A percentile compares a stretch with the other conserved stretches of the same genome.
phyloP scores from a whole-genome alignment of 2,329 filamentous ascomycete genomes.

The Trichophyton simii region DNA sequence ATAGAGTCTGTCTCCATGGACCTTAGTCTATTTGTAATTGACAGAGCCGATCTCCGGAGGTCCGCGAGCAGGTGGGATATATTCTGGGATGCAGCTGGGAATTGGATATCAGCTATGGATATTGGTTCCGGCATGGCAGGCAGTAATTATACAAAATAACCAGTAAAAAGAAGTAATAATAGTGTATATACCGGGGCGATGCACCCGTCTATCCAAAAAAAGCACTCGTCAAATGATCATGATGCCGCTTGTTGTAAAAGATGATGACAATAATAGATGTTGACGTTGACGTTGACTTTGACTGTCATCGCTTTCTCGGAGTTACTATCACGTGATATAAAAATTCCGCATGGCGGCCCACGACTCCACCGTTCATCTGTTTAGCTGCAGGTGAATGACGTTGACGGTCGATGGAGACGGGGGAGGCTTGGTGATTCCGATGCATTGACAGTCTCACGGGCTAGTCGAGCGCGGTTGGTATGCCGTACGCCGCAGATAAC shows the following conservation, averaged over 20 bases:
- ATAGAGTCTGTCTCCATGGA: slow-evolving; percentile 65
- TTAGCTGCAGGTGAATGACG: too few relatives aligned
- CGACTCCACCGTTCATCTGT: too few relatives aligned
- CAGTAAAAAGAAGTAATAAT: not conserved
- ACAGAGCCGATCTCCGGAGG: slow-evolving; percentile 63
- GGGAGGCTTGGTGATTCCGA: too few relatives aligned
- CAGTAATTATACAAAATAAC: not conserved
- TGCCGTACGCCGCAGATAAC: too few relatives aligned
- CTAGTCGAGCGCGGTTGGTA: too few relatives aligned
- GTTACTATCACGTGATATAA: too few relatives aligned
- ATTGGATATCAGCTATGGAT: slow-evolving; percentile 37
- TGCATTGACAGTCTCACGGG: too few relatives aligned
- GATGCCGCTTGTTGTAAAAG: not conserved
- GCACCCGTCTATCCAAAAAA: not conserved
- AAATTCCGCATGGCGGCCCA: too few relatives aligned
- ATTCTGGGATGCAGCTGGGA: slow-evolving; percentile 42
- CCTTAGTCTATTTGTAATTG: slow-evolving; percentile 65
- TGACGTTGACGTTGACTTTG: not conserved
- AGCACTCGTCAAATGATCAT: not conserved
- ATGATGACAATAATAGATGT: not conserved
- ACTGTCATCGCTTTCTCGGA: too few relatives aligned
- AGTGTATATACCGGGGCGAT: too few relatives aligned
- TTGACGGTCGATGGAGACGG: too few relatives aligned
- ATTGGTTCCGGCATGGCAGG: slow-evolving; percentile 15
- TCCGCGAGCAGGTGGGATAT: slow-evolving; percentile 58